Conservation (phyloP, 2,329 filamentous ascomycete genomes). For the Waltergamsia citrina region DNA sequence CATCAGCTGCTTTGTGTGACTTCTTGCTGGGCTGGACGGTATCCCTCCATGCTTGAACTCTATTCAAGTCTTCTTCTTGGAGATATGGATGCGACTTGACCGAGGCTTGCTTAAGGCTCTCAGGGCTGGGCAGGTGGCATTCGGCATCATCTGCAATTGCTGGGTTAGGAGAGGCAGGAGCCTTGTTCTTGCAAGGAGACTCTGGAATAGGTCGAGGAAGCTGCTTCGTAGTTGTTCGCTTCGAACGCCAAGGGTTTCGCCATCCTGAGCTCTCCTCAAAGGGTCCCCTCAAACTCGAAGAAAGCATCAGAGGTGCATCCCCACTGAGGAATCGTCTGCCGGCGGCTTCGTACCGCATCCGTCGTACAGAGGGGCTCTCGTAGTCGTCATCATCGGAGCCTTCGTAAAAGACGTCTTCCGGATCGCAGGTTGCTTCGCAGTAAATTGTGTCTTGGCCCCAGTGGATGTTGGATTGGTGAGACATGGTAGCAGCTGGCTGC, state of each 20-base stretch:
- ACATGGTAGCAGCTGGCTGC: constrained; percentile 7
- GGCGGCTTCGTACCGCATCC: constrained; percentile 47
- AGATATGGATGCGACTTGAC: constrained; percentile 6
- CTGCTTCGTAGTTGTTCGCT: not conserved
- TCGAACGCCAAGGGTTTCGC: constrained; percentile 41
- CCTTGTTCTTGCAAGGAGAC: not conserved
- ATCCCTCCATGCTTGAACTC: constrained; percentile 3
- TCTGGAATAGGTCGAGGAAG: not conserved
- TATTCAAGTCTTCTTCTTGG: constrained; percentile 5
- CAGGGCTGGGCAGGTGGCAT: constrained; percentile 10
- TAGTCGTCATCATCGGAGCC: constrained; percentile 51
- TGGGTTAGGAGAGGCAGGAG: no score
- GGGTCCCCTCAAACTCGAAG: constrained; percentile 52
- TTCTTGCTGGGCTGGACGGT: not conserved
- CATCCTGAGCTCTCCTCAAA: constrained; percentile 42
- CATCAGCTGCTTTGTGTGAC: not conserved
- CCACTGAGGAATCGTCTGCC: constrained; percentile 51
- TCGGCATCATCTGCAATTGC: not conserved
- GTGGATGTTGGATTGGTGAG: no score
- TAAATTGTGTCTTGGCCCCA: constrained; percentile 29
- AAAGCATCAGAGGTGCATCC: constrained; percentile 44
- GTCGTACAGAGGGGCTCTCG: constrained; percentile 32
- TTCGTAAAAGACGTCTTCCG: constrained; percentile 40
- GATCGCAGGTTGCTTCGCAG: constrained; percentile 28
- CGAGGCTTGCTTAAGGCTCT: constrained; percentile 11